Evolutionary conservation across 352 stramenopile genomes (phyloP).

Genomic region (Pythium phragmiticola): DNA sequence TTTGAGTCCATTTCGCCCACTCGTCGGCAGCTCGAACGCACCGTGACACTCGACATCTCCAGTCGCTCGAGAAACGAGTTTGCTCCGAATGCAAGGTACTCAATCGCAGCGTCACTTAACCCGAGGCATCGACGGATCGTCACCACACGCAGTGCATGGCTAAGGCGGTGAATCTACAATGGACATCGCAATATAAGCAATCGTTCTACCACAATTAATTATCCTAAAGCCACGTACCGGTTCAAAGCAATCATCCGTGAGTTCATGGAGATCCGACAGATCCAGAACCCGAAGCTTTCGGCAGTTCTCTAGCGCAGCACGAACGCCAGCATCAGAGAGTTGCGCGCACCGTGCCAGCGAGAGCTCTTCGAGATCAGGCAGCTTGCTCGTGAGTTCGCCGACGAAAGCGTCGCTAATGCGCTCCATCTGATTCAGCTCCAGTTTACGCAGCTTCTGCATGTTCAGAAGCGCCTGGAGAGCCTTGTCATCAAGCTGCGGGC

Average conservation of each 20-base stretch:
- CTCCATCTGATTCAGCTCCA: slow-evolving; percentile 81
- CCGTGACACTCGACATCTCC: slow-evolving; percentile 75
- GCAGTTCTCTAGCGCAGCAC: slow-evolving; percentile 52
- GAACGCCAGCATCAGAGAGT: slow-evolving; percentile 50
- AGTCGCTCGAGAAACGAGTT: slow-evolving; percentile 57
- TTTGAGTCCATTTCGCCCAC: not conserved
- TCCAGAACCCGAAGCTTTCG: slow-evolving; percentile 55
- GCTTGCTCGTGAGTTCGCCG: slow-evolving; percentile 37
- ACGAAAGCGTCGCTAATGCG: slow-evolving; percentile 64
- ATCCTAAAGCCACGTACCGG: slow-evolving; percentile 31
- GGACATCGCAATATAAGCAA: not conserved
- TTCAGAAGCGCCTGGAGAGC: slow-evolving; percentile 55
- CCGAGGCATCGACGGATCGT: slow-evolving; percentile 61
- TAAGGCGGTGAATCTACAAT: slow-evolving; percentile 41
- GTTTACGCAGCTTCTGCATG: slow-evolving; percentile 63
- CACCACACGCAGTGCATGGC: slow-evolving; percentile 53
- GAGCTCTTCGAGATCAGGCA: slow-evolving; percentile 59
- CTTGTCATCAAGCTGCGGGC: slow-evolving; percentile 64
- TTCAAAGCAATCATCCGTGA: slow-evolving; percentile 69
- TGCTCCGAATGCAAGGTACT: slow-evolving; percentile 57
- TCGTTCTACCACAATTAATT: not conserved
- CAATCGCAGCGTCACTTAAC: slow-evolving; percentile 54
- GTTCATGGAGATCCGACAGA: slow-evolving; percentile 64
- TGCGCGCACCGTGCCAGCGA: slow-evolving; percentile 73
- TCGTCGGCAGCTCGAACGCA: slow-evolving; percentile 29